Evolutionary conservation across 352 stramenopile genomes (phyloP).

Genomic region (Elongisporangium anandrum): DNA sequence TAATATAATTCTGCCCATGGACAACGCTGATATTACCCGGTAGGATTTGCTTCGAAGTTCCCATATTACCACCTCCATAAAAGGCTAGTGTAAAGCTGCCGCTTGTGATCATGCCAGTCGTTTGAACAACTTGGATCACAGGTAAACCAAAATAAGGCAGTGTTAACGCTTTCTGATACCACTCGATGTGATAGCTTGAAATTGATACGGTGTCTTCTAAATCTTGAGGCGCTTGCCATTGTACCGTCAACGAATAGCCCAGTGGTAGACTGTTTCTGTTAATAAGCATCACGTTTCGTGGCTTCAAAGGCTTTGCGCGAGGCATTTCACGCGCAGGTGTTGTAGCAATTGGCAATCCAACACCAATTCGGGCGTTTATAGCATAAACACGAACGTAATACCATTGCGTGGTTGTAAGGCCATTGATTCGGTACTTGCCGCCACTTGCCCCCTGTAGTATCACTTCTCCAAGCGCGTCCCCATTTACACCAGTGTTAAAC

Average conservation of each 20-base stretch:
- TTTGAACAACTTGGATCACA: slow-evolving; percentile 50
- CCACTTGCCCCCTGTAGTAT: slow-evolving; percentile 17
- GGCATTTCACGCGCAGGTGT: slow-evolving; percentile 58
- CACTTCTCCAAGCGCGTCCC: slow-evolving; percentile 41
- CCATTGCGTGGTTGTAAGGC: slow-evolving; percentile 36
- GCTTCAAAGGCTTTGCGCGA: slow-evolving; percentile 40
- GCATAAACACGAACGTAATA: slow-evolving; percentile 73
- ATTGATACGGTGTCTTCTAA: slow-evolving; percentile 10
- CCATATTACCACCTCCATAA: slow-evolving; percentile 8
- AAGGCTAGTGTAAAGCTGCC: slow-evolving; percentile 71
- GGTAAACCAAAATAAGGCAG: slow-evolving; percentile 54
- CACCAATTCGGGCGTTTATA: slow-evolving; percentile 51
- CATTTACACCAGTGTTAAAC: slow-evolving; percentile 72
- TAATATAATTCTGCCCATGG: slow-evolving; percentile 47
- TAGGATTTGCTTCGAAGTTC: slow-evolving; percentile 24
- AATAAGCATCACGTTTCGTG: slow-evolving; percentile 21
- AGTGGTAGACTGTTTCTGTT: slow-evolving; percentile 34
- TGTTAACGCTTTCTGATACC: slow-evolving; percentile 53
- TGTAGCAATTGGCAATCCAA: slow-evolving; percentile 34
- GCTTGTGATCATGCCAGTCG: slow-evolving; percentile 35
- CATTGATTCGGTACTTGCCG: slow-evolving; percentile 41
- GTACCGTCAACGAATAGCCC: slow-evolving; percentile 46
- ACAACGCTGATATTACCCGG: slow-evolving; percentile 56
- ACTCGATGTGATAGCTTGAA: slow-evolving; percentile 57
- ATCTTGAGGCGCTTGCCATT: slow-evolving; percentile 38